Evolutionary conservation across 2,329 filamentous ascomycete species (phyloP).

Genomic region (Plectosphaerella sp.): DNA sequence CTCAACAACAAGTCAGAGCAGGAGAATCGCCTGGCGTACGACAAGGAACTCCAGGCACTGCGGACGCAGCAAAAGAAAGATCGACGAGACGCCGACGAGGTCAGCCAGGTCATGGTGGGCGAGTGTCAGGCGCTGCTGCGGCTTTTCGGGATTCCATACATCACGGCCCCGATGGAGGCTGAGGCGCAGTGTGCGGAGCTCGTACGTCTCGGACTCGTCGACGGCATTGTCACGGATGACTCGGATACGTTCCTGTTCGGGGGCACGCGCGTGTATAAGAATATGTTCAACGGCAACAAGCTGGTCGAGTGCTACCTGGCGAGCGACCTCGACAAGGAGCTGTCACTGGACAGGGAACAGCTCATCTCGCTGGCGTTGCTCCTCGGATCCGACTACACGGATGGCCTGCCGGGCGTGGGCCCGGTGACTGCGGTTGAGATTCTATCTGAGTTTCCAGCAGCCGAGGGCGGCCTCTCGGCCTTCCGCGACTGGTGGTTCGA

Average conservation of each 20-base stretch:
- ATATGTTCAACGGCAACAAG: constrained; percentile 99
- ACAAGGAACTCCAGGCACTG: constrained; percentile 79
- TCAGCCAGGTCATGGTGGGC: constrained; percentile 90
- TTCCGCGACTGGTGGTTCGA: constrained; percentile 87
- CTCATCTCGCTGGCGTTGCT: constrained; percentile 89
- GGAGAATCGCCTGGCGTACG: constrained; percentile 75
- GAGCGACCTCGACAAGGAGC: constrained; percentile 80
- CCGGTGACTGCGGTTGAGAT: constrained; percentile 95
- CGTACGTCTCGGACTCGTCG: constrained; percentile 79
- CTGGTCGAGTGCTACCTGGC: constrained; percentile 94
- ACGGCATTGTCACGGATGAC: constrained; percentile 97
- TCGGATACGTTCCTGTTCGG: constrained; percentile 96
- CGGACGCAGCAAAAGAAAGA: constrained; percentile 96
- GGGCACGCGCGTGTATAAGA: constrained; percentile 95
- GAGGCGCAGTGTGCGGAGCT: constrained; percentile 96
- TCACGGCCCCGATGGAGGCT: constrained; percentile 98
- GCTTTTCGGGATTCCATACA: constrained; percentile 91
- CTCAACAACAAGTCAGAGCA: constrained; percentile 71
- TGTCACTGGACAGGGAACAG: constrained; percentile 79
- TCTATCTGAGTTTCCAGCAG: constrained; percentile 75
- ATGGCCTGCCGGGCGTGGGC: constrained; percentile 84
- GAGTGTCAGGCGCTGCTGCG: constrained; percentile 90
- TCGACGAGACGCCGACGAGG: constrained; percentile 90
- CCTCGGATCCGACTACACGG: constrained; percentile 90
- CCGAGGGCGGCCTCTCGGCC: constrained; percentile 51